Conservation (phyloP, 2,329 filamentous ascomycete species). For the Verticillium longisporum region DNA sequence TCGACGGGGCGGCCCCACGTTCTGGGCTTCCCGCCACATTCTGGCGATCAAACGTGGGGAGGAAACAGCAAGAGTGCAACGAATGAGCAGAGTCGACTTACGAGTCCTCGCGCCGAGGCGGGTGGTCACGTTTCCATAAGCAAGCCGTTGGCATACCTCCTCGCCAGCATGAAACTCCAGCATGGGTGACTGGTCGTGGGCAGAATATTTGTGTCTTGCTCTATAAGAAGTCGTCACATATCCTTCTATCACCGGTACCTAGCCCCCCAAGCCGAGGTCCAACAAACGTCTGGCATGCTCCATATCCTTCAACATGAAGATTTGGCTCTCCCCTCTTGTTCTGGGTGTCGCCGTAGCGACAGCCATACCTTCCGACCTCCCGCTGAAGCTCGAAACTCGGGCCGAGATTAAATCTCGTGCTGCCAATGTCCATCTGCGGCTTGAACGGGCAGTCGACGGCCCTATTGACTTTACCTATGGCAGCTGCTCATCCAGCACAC, state of each 20-base stretch:
- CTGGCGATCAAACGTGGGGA: not conserved
- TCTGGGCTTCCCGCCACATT: not conserved
- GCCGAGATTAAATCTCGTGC: constrained; percentile 22
- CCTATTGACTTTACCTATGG: constrained; percentile 16
- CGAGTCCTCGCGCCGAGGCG: too few species aligned
- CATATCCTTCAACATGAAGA: constrained; percentile 1
- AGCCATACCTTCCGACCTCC: constrained; percentile 10
- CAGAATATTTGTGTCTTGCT: not conserved
- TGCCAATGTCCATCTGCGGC: constrained; percentile 21
- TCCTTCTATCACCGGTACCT: not conserved
- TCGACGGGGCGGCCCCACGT: not conserved
- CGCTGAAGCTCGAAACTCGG: constrained; percentile 27
- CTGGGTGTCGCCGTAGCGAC: constrained; percentile 4
- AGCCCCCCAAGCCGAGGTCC: not conserved
- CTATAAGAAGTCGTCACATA: not conserved
- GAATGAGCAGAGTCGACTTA: not conserved
- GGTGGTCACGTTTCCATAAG: not conserved
- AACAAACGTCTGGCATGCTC: not conserved
- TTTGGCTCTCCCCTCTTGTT: constrained; percentile 9
- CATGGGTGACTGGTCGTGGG: not conserved
- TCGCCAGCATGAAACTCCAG: not conserved
- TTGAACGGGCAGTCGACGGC: constrained; percentile 11
- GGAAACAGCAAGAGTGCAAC: not conserved
- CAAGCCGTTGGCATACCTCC: not conserved
- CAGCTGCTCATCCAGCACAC: constrained; percentile 11